Base-by-base conservation (phyloP, 2,329 filamentous ascomycete species). In the Cladosporium sp. region DNA sequence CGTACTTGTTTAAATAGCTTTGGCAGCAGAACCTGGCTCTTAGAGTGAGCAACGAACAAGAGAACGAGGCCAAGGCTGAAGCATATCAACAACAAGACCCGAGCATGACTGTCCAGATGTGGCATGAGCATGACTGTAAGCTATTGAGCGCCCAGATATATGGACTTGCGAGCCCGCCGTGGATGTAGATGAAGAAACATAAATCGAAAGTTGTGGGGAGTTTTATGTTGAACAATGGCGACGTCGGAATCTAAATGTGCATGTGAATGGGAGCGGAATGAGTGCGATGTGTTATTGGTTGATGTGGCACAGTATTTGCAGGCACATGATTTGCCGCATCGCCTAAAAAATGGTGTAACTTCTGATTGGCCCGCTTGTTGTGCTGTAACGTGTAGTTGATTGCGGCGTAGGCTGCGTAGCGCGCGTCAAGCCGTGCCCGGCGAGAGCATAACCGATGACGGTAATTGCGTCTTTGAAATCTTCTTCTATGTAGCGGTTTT, bases 351-450 rank as follows among this genome's bases (percentile, higher is more conserved):
- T 31, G 50, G 29, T 21, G 12, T 12, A 5, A 2, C 50, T 31
- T 31, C 16, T 53, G 26, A 53, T 53, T 31, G 50, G 28, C 5
- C 11, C 50, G 50, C 50, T 53, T 53, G 28, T 12, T 52, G 28
- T 31, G 28, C 16, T 21, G 23, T 3, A 21, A n/a, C 18, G 11
- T 44, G 37, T n/a, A 53, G 50, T 53, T 29, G 28, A 53, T 53
- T 53, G 50, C 50, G 50, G 50, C 28, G 50, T 53, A 53, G 28
- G 18, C 50, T 53, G 50, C 50, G 50, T 31, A 53, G 50, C 50
- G 28, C 50, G 50, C 50, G 50, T 53, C 26, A 53, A 53, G 50
- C 8, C 50, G 18, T 44, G 40, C 40, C 40, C 40, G 21, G 7
- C 40, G 40, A 44, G 5, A 6, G 7, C 18, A 44, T 44, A 10